These are phyloP conservation scores for Paramecium biaurelia DNA, from an alignment of 73 alveolate genomes.

Conservation along the genomic window DNA sequence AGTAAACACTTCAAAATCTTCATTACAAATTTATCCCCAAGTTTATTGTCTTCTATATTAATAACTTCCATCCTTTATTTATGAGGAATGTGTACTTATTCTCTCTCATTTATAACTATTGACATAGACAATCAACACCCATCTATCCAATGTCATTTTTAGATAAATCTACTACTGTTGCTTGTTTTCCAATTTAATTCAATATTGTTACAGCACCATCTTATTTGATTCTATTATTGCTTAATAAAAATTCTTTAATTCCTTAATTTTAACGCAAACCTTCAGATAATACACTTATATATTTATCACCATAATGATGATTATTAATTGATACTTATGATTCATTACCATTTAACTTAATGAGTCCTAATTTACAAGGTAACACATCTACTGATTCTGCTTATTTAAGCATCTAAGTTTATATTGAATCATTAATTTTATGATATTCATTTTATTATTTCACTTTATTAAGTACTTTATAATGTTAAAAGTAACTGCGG, in stretches of 20 bases:
- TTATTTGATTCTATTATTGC: slow-evolving; percentile 15
- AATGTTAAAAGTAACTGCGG: neutral
- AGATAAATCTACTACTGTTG: neutral
- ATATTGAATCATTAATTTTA: neutral
- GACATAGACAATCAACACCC: neutral
- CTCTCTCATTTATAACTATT: slow-evolving; percentile 30
- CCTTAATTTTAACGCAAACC: slow-evolving; percentile 46
- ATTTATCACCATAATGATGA: slow-evolving; percentile 62
- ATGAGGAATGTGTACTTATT: neutral
- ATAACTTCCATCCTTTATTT: slow-evolving; percentile 29
- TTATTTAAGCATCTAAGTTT: slow-evolving; percentile 24
- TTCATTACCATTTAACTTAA: slow-evolving; percentile 48
- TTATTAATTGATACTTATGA: neutral
- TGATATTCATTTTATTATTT: neutral
- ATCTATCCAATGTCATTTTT: slow-evolving; percentile 2
- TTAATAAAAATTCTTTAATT: slow-evolving; percentile 36
- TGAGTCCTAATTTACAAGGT: slow-evolving; percentile 56
- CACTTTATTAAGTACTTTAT: neutral
- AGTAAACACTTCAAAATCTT: slow-evolving; percentile 32
- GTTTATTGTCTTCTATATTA: slow-evolving; percentile 50
- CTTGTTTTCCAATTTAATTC: slow-evolving; percentile 11
- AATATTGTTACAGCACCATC: slow-evolving; percentile 44
- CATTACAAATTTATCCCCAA: slow-evolving; percentile 45
- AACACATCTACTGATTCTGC: slow-evolving; percentile 9
- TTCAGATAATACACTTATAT: slow-evolving; percentile 65